Percentiles rank a stretch among this genome's conserved stretches.
Conservation (phyloP, 1,139 yeast species). For the Geotrichum cucujoidarum region DNA sequence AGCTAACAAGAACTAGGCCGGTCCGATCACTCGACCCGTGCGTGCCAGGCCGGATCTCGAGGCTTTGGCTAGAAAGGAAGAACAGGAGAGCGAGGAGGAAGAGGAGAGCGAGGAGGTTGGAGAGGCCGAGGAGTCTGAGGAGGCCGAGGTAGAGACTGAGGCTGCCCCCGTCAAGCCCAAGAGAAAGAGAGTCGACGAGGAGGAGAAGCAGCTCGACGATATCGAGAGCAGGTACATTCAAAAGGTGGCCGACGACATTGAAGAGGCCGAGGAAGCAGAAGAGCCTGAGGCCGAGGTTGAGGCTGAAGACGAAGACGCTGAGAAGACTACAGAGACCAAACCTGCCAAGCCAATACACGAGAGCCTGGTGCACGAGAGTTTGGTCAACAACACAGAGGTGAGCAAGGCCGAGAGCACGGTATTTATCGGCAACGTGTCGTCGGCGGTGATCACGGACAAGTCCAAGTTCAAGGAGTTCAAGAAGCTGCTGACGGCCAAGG, state of each 20-base stretch:
- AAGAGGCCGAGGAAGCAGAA: slow-evolving; percentile 21
- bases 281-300: slow-evolving; percentile 17
- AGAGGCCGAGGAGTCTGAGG: slow-evolving; percentile 24
- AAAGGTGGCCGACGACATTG: slow-evolving; percentile 20
- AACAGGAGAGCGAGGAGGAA: slow-evolving; percentile 23
- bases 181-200: slow-evolving; percentile 11
- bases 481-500: slow-evolving; percentile 46
- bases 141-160: slow-evolving; percentile 21
- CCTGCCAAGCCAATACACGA: slow-evolving; percentile 5
- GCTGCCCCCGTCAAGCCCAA: slow-evolving; percentile 19
- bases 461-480: slow-evolving; percentile 59
- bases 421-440: slow-evolving; percentile 82
- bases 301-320: slow-evolving; percentile 26
- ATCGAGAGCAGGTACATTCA: slow-evolving; percentile 11
- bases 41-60: slow-evolving; percentile 29
- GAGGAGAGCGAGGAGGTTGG: slow-evolving; percentile 26
- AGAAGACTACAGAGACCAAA: slow-evolving; percentile 21
- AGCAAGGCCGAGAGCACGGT: slow-evolving; percentile 84
- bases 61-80: slow-evolving; percentile 29
- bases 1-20: slow-evolving; percentile 22
- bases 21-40: slow-evolving; percentile 30
- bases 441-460: slow-evolving; percentile 53
- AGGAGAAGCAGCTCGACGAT: slow-evolving; percentile 15
- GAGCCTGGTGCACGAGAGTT: slow-evolving; percentile 5
- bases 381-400: slow-evolving; percentile 44